A percentile compares a stretch with the other conserved stretches of the same genome.
These are phyloP conservation scores for Arctium minus DNA, from an alignment of 129 eudicot species.

Conservation along the genomic window DNA sequence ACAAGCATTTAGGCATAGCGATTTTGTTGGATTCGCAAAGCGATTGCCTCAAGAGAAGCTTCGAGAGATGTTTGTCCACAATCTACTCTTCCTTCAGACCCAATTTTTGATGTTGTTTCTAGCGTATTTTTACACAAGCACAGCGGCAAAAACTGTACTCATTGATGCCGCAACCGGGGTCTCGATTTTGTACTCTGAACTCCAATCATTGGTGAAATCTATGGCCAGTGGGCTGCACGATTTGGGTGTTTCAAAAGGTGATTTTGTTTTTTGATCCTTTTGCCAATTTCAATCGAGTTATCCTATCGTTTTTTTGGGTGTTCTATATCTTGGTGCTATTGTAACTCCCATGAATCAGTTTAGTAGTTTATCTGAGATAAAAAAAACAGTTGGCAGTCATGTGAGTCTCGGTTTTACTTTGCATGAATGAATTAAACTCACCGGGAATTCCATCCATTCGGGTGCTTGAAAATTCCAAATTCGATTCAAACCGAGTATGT, in stretches of 20 bases:
- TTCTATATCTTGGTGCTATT: conserved; percentile 59
- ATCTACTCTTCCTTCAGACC: conserved; percentile 51
- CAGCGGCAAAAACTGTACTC: conserved; percentile 50
- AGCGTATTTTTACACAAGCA: conserved; percentile 56
- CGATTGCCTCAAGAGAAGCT: conserved; percentile 60
- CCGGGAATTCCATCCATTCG: conserved; percentile 40
- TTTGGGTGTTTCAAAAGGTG: conserved; percentile 68
- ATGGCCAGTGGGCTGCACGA: conserved; percentile 62
- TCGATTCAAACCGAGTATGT: neutral
- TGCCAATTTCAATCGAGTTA: conserved; percentile 54
- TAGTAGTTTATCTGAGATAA: conserved; percentile 54
- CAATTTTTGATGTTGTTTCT: conserved; percentile 64
- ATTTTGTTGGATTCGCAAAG: conserved; percentile 57
- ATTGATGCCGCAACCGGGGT: conserved; percentile 62
- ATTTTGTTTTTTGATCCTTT: conserved; percentile 49
- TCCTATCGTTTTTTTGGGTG: conserved; percentile 50
- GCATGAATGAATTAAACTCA: conserved; percentile 24
- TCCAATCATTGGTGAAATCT: conserved; percentile 40
- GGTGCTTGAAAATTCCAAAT: conserved; percentile 38
- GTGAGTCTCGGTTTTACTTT: conserved; percentile 37
- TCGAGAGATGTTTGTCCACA: conserved; percentile 59
- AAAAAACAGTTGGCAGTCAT: conserved; percentile 46
- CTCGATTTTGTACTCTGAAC: conserved; percentile 45
- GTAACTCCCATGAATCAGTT: conserved; percentile 74
- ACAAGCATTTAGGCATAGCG: conserved; percentile 62